Evolutionary conservation across 768 basidiomycete species (phyloP), one percentile per base, ranked within the genome.

Genomic region (Hortiboletus flavorubellus): DNA sequence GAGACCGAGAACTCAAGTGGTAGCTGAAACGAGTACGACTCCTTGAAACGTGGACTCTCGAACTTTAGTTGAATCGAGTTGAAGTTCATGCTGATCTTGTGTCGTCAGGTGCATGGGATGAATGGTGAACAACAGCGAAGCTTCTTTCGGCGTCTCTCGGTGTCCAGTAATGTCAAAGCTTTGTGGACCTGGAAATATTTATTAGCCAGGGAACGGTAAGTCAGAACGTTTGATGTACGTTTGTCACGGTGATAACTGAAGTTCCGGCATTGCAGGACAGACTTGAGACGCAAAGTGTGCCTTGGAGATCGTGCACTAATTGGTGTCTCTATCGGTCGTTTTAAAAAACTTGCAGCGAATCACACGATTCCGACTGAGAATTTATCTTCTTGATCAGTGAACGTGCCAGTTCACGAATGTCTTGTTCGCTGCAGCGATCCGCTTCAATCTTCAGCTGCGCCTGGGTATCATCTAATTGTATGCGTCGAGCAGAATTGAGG

Each of bases 61-160:
- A 2, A 66, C 53, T 33, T 47, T 54, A 0, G 49, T 60, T 4
- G 55, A 7, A 59, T 69, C 54, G 2, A 69, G 58, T 16, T 70
- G 70, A 16, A 69, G 60, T 0, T 71, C 61, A n/a, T 72, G 68
- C 5, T 58, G 59, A 33, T 69, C 70, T 59, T 69, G 61, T 0
- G 64, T n/a, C 9, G 68, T 69, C 26, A 72, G 33, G 46, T 69
- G 59, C 68, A 69, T 68, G 23, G 55, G 58, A 46, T 68, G 61
- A 37, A 69, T 55, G 6, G 66, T 72, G 34, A 63, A 66, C 45
- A 55, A 46, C 34, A 70, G 30, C 5, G 58, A 60, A 21, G 68
- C 56, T 16, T 56, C 63, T n/a, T 57, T 59, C 18, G 58, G n/a
- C 1, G 55, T 51, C 35, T 65, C 68, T 16, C 61, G 52, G 6